Conservation (phyloP, 257 asterid genomes). For the Jacaranda mimosifolia region DNA sequence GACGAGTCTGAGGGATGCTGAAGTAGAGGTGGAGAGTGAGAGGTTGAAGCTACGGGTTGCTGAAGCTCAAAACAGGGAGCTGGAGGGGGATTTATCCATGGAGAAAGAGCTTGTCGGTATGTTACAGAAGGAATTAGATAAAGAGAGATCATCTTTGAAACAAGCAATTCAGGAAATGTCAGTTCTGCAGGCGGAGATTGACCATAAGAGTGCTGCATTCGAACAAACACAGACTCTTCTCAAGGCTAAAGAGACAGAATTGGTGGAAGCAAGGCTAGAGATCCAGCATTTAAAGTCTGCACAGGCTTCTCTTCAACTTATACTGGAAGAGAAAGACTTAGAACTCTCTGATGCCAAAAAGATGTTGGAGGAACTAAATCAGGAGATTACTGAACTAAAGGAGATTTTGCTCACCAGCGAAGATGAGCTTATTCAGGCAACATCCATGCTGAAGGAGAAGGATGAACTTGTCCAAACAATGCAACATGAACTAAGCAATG, state of each 20-base stretch:
- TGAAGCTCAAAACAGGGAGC: conserved; percentile 74
- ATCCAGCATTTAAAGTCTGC: conserved; percentile 68
- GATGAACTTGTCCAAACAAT: conserved; percentile 63
- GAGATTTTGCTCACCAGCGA: conserved; percentile 56
- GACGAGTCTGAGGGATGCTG: conserved; percentile 69
- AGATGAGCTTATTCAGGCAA: conserved; percentile 61
- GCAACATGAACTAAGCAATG: conserved; percentile 56
- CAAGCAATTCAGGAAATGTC: conserved; percentile 54
- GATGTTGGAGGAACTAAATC: conserved; percentile 58
- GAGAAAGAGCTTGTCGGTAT: conserved; percentile 67
- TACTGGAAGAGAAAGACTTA: conserved; percentile 64
- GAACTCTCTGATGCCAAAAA: conserved; percentile 63
- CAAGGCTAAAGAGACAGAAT: conserved; percentile 71
- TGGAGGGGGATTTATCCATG: conserved; percentile 63
- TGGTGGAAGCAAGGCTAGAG: conserved; percentile 79
- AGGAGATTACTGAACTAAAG: conserved; percentile 63
- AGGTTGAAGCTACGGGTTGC: conserved; percentile 62
- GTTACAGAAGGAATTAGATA: conserved; percentile 62
- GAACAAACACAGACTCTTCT: conserved; percentile 63
- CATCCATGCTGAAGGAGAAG: conserved; percentile 64
- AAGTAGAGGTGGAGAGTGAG: conserved; percentile 76
- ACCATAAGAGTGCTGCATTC: conserved; percentile 55
- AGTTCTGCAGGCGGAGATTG: conserved; percentile 62
- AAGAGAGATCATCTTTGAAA: conserved; percentile 59
- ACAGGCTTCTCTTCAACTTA: conserved; percentile 63